Conservation (phyloP, 805 yeast species). For the Metschnikowia baotianmanensis region DNA sequence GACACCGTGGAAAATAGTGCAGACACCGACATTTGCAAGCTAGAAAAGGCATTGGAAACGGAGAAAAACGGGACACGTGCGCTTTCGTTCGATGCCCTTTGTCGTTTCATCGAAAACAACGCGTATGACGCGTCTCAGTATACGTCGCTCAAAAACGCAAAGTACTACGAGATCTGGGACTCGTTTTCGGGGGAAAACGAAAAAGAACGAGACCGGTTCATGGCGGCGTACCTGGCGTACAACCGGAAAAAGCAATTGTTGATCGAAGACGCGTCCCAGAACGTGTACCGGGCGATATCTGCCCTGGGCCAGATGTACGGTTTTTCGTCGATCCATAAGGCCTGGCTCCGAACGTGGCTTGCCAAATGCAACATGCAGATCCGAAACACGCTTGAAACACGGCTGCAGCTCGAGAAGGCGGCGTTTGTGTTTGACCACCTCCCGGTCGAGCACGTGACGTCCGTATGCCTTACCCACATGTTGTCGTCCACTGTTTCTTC, state of each 20-base stretch:
- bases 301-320: slow-evolving; percentile 2
- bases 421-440: slow-evolving; percentile 17
- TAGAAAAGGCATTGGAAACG: slow-evolving; percentile 9
- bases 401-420: slow-evolving; percentile 10
- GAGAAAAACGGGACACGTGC: slow-evolving; percentile 20
- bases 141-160: slow-evolving; percentile 2
- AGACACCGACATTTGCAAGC: neutral
- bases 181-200: slow-evolving; percentile 7
- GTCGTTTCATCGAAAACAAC: slow-evolving; percentile 22
- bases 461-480: slow-evolving; percentile 20
- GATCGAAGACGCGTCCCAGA: slow-evolving; percentile 25
- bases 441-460: slow-evolving; percentile 16
- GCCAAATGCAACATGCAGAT: slow-evolving; percentile 1
- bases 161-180: slow-evolving; percentile 24
- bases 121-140: slow-evolving; percentile 15
- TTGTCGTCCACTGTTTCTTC: slow-evolving; percentile 22
- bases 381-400: slow-evolving; percentile 4
- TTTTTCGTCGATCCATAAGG: slow-evolving; percentile 8
- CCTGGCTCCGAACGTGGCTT: slow-evolving; percentile 10
- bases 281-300: slow-evolving; percentile 4
- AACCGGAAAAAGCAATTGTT: slow-evolving; percentile 27
- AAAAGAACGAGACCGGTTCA: slow-evolving; percentile 22
- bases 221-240: slow-evolving; percentile 24
- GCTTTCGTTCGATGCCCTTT: slow-evolving; percentile 22
- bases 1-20: neutral